These are phyloP conservation scores for Metschnikowia proteae DNA, from an alignment of 805 yeast genomes.

Conservation along the genomic window DNA sequence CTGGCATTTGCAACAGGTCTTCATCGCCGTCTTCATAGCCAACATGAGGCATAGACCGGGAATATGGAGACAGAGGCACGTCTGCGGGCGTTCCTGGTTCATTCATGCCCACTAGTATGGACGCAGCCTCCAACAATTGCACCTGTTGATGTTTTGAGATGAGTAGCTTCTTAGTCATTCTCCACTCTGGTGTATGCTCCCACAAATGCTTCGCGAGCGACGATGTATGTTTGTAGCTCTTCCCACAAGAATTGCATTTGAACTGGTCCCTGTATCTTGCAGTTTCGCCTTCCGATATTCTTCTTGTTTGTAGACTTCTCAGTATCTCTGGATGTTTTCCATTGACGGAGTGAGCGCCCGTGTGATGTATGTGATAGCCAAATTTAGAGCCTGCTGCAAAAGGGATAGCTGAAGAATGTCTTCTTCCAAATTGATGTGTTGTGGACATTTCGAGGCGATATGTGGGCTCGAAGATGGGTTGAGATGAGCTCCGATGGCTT, in stretches of 20 bases:
- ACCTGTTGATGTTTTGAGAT: constrained; percentile 89
- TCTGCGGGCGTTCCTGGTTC: constrained; percentile 27
- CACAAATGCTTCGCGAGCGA: constrained; percentile 85
- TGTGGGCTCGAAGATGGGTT: background rate
- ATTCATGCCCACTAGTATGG: constrained; percentile 72
- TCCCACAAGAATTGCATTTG: constrained; percentile 87
- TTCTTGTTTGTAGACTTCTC: constrained; percentile 32
- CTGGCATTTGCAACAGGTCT: constrained; percentile 45
- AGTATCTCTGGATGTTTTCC: constrained; percentile 7
- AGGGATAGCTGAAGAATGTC: constrained; percentile 20
- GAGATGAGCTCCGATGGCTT: constrained; percentile 5
- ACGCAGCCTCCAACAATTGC: constrained; percentile 73
- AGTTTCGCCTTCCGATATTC: constrained; percentile 83
- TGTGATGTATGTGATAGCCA: constrained; percentile 12
- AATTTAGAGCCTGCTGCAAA: constrained; percentile 14
- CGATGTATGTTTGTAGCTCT: constrained; percentile 84
- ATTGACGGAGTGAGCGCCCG: constrained; percentile 5
- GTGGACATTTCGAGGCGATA: constrained; percentile 2
- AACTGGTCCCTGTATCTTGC: constrained; percentile 81
- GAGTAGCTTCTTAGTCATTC: constrained; percentile 71
- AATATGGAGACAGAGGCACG: constrained; percentile 7
- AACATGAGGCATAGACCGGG: constrained; percentile 25
- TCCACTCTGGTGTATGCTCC: constrained; percentile 97
- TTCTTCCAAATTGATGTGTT: constrained; percentile 15
- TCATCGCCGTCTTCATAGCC: constrained; percentile 13